A percentile compares a stretch with the other conserved stretches of the same genome.
Conservation (phyloP, 768 basidiomycete species). For the Fomitopsis pulvina region DNA sequence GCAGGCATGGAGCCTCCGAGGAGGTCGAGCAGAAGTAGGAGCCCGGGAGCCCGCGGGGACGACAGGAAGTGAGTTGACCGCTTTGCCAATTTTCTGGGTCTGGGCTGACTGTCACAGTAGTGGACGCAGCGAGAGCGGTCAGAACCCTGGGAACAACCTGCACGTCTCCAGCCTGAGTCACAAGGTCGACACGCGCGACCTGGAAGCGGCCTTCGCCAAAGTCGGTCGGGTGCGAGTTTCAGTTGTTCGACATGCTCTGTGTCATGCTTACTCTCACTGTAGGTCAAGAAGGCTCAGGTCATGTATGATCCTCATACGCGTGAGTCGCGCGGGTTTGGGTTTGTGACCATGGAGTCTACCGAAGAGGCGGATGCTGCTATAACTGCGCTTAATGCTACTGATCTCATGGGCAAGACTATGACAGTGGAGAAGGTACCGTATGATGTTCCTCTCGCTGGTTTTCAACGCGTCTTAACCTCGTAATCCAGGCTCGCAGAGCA, state of each 20-base stretch:
- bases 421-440: conserved; percentile 77
- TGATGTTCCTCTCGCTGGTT: neutral
- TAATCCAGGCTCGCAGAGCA: conserved; percentile 72
- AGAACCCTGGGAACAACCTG: conserved; percentile 61
- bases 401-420: conserved; percentile 81
- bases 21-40: conserved; percentile 74
- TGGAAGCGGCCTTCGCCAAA: conserved; percentile 85
- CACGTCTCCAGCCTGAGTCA: conserved; percentile 55
- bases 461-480: neutral
- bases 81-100: neutral
- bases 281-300: conserved; percentile 61
- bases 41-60: conserved; percentile 48
- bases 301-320: conserved; percentile 64
- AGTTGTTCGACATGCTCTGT: neutral
- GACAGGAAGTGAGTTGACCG: conserved; percentile 45
- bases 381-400: conserved; percentile 74
- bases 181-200: conserved; percentile 73
- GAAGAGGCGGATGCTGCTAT: conserved; percentile 94
- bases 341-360: conserved; percentile 76
- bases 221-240: conserved; percentile 67
- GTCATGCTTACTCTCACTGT: neutral
- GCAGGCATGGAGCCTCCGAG: conserved; percentile 47
- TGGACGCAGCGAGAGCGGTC: conserved; percentile 26
- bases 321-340: conserved; percentile 80
- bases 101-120: conserved; percentile 8